phyloP scores from a whole-genome alignment of 2,329 filamentous ascomycete species.

The Penicillium nordicum region DNA sequence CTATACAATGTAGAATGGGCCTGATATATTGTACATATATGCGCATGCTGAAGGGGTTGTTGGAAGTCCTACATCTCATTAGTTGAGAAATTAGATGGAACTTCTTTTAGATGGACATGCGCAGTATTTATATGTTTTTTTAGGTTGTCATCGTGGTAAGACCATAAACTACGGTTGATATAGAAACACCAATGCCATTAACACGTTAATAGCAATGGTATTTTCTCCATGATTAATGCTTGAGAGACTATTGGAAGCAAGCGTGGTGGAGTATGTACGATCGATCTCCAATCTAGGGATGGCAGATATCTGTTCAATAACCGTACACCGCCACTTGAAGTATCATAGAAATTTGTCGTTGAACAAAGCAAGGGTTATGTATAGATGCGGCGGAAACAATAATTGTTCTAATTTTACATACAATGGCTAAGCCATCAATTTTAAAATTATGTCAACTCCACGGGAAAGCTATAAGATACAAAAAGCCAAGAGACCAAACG shows the following conservation, averaged over 20 bases:
- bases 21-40: background rate
- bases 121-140: background rate
- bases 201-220: background rate
- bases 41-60: background rate
- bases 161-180: background rate
- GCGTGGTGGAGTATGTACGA: background rate
- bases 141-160: background rate
- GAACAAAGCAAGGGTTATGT: background rate
- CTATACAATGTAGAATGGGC: background rate
- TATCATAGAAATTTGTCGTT: background rate
- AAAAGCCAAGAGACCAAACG: conserved; percentile 17
- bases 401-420: conserved; percentile 14
- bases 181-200: background rate
- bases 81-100: background rate
- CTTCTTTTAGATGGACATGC: background rate
- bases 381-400: background rate
- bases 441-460: conserved; percentile 10
- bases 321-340: background rate
- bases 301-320: background rate
- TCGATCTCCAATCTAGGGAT: background rate
- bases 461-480: conserved; percentile 8
- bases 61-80: background rate
- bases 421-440: conserved; percentile 6
- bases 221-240: background rate
- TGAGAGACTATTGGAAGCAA: background rate